Base-by-base conservation (phyloP, 192 early-diverging fungal genomes). In the Phycomyces blakesleeanus region DNA sequence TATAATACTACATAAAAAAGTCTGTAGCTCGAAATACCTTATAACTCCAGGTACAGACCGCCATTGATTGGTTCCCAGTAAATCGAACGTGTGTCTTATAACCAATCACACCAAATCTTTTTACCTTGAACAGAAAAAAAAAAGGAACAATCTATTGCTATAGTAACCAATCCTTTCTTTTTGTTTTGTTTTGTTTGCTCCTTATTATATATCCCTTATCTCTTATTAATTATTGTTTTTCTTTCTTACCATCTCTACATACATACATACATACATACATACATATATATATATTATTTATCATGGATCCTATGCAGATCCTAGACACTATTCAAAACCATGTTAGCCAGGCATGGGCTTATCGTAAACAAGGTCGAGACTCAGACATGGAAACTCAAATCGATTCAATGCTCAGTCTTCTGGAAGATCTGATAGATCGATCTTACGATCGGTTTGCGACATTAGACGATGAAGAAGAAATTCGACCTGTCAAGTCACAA, bases 361-460 rank as follows among this genome's bases (percentile, higher is more conserved):
- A 16, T 38, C 21, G 34, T 16, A 50, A 38, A 34, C 44, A 51
- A 3, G 50, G 34, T 11, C 6, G 34, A 15, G 7, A 6, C 14
- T 20, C 21, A 15, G 25, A 14, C 2, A 10, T 60, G 47, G 44
- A n/a, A n/a, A 14, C 3, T 10, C 8, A 18, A 4, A 11, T 62
- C 21, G 25, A 50, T 14, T 10, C 11, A 16, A 9, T 62, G 4
- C 44, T 62, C 8, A 1, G 16, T 6, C 21, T 25, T 34, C 7
- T 62, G 34, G 60, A 62, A 18, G n/a, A 12, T 12, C 29, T 62
- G 18, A 47, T 62, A 12, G 6, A 15, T 10, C 10, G 29, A 10
- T 38, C 51, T 26, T 62, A 62, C 34, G 60, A 62, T 52, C 60
- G 49, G 9, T 62, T 51, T 62, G 27, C 27, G 26, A 29, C 12